These are phyloP conservation scores for Phytophthora fragariae DNA, from an alignment of 352 stramenopile genomes.

Conservation along the genomic window DNA sequence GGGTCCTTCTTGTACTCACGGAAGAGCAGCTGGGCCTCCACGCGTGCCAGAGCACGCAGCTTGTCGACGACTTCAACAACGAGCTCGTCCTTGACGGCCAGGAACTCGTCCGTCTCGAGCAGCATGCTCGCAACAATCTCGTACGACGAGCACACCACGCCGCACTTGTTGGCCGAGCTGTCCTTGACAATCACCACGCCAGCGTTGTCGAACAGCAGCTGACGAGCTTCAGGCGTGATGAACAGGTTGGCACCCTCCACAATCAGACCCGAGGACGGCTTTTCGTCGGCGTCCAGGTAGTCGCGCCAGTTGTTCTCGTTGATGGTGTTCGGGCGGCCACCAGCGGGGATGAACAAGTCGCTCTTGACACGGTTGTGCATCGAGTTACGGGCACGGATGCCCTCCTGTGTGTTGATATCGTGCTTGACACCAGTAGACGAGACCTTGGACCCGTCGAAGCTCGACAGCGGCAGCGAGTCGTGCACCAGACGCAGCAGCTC, in stretches of 20 bases:
- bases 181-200: conserved; percentile 98
- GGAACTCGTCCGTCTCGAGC: conserved; percentile 96
- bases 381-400: conserved; percentile 95
- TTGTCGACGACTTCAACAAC: conserved; percentile 96
- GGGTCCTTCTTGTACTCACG: conserved; percentile 95
- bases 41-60: conserved; percentile 91
- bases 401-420: conserved; percentile 75
- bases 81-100: conserved; percentile 94
- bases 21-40: conserved; percentile 98
- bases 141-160: conserved; percentile 87
- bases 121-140: conserved; percentile 95
- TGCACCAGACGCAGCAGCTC: conserved; percentile 96
- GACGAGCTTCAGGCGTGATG: conserved; percentile 82
- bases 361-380: conserved; percentile 97
- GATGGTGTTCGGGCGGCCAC: conserved; percentile 85
- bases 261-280: conserved; percentile 83
- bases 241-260: conserved; percentile 90
- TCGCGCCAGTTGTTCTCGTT: conserved; percentile 89
- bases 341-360: conserved; percentile 86
- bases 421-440: conserved; percentile 75
- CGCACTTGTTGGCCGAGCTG: conserved; percentile 93
- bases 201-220: conserved; percentile 95
- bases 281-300: conserved; percentile 71
- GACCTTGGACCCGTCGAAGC: conserved; percentile 67
- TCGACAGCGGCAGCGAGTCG: conserved; percentile 90